Conservation (phyloP, 2,329 filamentous ascomycete species). For the Aspergillus pseudoviridinutans region DNA sequence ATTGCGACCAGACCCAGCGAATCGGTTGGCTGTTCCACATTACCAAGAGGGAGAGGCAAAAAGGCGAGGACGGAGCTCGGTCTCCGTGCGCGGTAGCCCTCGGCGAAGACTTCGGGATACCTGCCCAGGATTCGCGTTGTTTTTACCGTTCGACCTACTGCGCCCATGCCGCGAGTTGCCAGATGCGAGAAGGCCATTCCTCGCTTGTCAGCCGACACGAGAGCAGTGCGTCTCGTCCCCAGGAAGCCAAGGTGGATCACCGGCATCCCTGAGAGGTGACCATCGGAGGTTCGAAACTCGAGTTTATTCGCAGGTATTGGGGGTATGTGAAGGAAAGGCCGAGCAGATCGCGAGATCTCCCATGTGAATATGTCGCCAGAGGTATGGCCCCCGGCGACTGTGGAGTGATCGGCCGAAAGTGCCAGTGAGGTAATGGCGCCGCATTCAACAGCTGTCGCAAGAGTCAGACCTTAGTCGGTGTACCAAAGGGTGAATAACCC, state of each 20-base stretch:
- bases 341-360: conserved; percentile 78
- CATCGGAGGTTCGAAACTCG: conserved; percentile 67
- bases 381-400: conserved; percentile 83
- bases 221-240: conserved; percentile 85
- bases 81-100: conserved; percentile 66
- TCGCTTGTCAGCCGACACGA: conserved; percentile 89
- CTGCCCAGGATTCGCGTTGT: conserved; percentile 86
- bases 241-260: conserved; percentile 93
- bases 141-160: conserved; percentile 79
- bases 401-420: conserved; percentile 89
- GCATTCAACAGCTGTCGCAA: conserved; percentile 71
- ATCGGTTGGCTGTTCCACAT: conserved; percentile 84
- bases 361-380: conserved; percentile 94
- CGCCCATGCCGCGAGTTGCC: conserved; percentile 83
- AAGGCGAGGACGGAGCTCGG: conserved; percentile 95
- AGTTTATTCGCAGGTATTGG: conserved; percentile 66
- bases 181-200: conserved; percentile 99
- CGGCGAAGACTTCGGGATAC: conserved; percentile 69
- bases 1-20: conserved; percentile 87
- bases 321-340: conserved; percentile 83
- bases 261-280: conserved; percentile 72
- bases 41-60: conserved; percentile 85
- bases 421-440: conserved; percentile 83
- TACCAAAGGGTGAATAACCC: not conserved
- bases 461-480: not conserved